Base-by-base conservation (phyloP, 768 basidiomycete species). In the Russula griseocarnosa region DNA sequence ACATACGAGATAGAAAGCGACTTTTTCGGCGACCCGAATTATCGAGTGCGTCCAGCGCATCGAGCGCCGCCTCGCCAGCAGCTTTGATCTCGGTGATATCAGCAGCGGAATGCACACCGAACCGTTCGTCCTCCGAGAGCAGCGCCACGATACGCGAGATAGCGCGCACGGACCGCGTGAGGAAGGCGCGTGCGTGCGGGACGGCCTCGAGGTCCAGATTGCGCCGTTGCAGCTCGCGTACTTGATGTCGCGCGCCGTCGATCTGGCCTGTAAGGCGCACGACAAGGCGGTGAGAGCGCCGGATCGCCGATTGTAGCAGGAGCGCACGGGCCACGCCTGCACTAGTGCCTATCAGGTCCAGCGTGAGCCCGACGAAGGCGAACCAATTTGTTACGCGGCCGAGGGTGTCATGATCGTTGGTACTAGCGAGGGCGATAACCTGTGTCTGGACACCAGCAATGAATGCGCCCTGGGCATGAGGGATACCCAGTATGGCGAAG, bases 401-500 rank as follows among this genome's bases (percentile, higher is more conserved):
- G 10, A 69, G 51, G 22, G 20, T 16, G 18, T 7, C 55, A 9
- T 3, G 0, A 20, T 55, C 56, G 44, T 51, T 16, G 13, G 1
- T 7, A 26, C 20, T 22, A 5, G 56, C 38, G 44, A 57, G 52
- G 32, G 46, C 18, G 28, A 69, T 55, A 5, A 69, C 1, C 44
- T 58, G 56, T 5, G 68, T 53, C 34, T 69, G 68, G 20, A 69
- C 68, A 3, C 67, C 68, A 11, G 67, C 67, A 20, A 68, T 62
- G 67, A 68, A 68, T 10, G 67, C 67, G 22, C 50, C 67, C 67
- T 68, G 30, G 20, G 7, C 16, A 13, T 24, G 24, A 22, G 46
- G n/a, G n/a, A n/a, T 46, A 2, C 49, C 44, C 24, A 16, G 49
- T 50, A 14, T 8, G 22, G 20, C 5, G 24, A 24, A 36, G 22